These are phyloP conservation scores for Prunus kanzakura DNA, from an alignment of 306 rosid species.

Conservation along the genomic window DNA sequence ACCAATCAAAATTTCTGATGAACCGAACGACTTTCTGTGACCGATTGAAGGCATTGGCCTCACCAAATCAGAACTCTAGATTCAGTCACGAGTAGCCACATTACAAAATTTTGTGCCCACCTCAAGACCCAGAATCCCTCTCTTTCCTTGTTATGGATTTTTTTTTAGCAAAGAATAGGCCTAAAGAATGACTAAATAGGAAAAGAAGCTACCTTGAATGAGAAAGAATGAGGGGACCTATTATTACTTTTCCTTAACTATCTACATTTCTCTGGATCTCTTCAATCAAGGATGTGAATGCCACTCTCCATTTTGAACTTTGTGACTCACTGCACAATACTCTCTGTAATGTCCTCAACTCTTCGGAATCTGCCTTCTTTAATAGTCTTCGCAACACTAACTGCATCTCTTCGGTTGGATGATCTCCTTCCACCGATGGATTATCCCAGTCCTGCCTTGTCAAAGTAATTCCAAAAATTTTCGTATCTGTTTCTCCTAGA, in stretches of 20 bases:
- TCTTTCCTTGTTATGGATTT: conserved; percentile 15
- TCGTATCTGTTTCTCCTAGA: conserved; percentile 27
- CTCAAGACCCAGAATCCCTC: conserved; percentile 20
- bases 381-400: conserved; percentile 43
- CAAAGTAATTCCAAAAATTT: conserved; percentile 45
- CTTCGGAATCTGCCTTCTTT: conserved; percentile 52
- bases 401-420: conserved; percentile 39
- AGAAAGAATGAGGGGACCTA: conserved; percentile 49
- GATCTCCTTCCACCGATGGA: conserved; percentile 17
- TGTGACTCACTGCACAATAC: conserved; percentile 42
- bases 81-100: conserved; percentile 11
- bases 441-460: conserved; percentile 27
- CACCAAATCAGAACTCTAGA: neutral
- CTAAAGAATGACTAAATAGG: conserved; percentile 33
- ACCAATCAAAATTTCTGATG: neutral
- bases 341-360: conserved; percentile 47
- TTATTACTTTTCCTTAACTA: conserved; percentile 25
- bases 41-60: neutral
- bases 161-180: conserved; percentile 41
- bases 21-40: neutral
- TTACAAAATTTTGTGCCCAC: conserved; percentile 10
- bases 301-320: conserved; percentile 39
- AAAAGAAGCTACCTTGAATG: conserved; percentile 31
- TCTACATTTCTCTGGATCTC: conserved; percentile 50
- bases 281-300: conserved; percentile 44